Evolutionary conservation across 768 basidiomycete genomes (phyloP), one percentile per base, ranked within the genome.

Genomic region (Termitomyces sp.): DNA sequence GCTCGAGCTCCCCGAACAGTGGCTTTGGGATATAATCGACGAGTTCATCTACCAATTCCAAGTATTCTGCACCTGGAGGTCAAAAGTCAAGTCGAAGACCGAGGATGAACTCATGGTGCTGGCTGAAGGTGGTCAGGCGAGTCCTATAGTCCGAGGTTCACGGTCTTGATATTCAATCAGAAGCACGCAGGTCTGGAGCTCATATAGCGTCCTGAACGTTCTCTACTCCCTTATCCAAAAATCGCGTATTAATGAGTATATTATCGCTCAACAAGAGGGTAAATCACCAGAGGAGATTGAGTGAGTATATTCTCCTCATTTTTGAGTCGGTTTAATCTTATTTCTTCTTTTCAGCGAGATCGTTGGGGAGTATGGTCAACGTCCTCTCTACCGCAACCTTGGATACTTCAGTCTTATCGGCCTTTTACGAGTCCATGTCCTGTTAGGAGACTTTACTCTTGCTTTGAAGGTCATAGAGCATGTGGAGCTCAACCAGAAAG

Each of bases 11-110:
- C 96, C 96, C 0, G 92, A 95, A 58, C 94, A 97, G 69, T 99
- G 96, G 96, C 73, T 99, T 8, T 98, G 95, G 93, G 94, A 96
- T 66, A 94, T 95, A 70, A 87, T 96, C 66, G 93, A 96, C 74
- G 94, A 95, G 65, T 95, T 95, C 69, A 96, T 98, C 63, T 99
- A 97, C 73, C 96, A 99, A 69, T 99, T 94, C 77, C 94, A 96
- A 68, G 89, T 90, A 1, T 98, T 97, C 74, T 91, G 92, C 62
- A 84, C 91, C 40, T 98, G 94, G 88, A 78, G 94, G 52, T 87
- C 87, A 17, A 93, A 90, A 65, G 79, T 86, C 31, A 89, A 91
- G 59, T 78, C 79, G 50, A 98, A 97, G 74, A 83, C 86, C 0
- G 94, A 93, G 41, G 96, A 98, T 64, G 95, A 98, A 69, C 78